A percentile compares a stretch with the other conserved stretches of the same genome.
Conservation (phyloP, 2,329 filamentous ascomycete species). For the Talaromyces sp. region DNA sequence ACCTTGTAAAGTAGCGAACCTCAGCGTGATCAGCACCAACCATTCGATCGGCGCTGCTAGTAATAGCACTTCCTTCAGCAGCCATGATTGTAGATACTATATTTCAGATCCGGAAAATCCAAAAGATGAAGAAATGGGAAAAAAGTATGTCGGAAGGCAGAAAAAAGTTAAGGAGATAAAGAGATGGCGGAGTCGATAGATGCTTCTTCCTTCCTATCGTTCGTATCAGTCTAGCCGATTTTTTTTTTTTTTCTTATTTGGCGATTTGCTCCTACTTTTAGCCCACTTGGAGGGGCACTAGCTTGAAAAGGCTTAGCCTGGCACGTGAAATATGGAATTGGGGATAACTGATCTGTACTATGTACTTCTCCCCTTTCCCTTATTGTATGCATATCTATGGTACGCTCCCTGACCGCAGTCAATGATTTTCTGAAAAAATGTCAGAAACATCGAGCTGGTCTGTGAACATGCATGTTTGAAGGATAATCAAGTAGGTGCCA, state of each 20-base stretch:
- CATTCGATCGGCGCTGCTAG: conserved; percentile 48
- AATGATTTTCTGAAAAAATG: neutral
- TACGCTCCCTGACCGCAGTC: neutral
- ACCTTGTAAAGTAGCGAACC: conserved; percentile 99
- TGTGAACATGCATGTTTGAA: too few relatives aligned
- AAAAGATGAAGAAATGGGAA: neutral
- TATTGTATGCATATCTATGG: neutral
- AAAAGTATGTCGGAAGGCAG: neutral
- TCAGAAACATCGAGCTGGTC: neutral
- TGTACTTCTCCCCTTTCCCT: neutral
- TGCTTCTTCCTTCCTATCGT: conserved; percentile 3
- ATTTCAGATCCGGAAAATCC: neutral
- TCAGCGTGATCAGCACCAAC: conserved; percentile 80
- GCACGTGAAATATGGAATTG: conserved; percentile 25
- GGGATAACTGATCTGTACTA: neutral
- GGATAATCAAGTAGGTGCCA: neutral
- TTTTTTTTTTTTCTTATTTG: conserved; percentile 3
- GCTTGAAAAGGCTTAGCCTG: neutral
- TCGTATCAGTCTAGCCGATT: conserved; percentile 16
- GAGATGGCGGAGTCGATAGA: neutral
- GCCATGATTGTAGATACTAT: conserved; percentile 7
- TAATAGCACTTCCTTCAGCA: conserved; percentile 21
- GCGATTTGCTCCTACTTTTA: conserved; percentile 5
- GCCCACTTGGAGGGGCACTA: conserved; percentile 19
- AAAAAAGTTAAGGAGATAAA: neutral